Conservation (phyloP, 2,329 filamentous ascomycete species). For the Raffaelea arxii region DNA sequence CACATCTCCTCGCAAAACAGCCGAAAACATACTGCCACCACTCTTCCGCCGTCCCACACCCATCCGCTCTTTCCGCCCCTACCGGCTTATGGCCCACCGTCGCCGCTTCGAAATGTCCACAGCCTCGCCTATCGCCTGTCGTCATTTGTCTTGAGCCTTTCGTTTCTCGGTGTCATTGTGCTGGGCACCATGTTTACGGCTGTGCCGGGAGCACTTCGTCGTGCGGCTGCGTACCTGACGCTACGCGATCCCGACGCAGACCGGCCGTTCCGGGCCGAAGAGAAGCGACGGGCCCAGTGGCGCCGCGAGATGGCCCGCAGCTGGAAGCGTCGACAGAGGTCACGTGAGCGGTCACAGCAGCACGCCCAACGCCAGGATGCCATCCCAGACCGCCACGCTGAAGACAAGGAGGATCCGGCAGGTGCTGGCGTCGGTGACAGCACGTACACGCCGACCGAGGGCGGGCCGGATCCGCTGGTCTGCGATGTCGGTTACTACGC, state of each 20-base stretch:
- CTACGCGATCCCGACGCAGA: slow-evolving; percentile 48
- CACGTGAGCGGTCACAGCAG: slow-evolving; percentile 20
- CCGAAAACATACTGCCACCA: too few relatives aligned
- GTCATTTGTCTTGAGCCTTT: slow-evolving; percentile 67
- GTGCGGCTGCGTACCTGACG: slow-evolving; percentile 42
- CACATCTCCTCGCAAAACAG: too few relatives aligned
- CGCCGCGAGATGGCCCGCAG: slow-evolving; percentile 47
- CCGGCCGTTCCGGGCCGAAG: slow-evolving; percentile 66
- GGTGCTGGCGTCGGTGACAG: slow-evolving; percentile 17
- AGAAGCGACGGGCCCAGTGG: slow-evolving; percentile 46
- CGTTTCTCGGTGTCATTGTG: slow-evolving; percentile 68
- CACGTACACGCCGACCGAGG: slow-evolving; percentile 63
- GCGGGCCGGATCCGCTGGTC: slow-evolving; percentile 66
- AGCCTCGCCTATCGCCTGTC: slow-evolving; percentile 54
- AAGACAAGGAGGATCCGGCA: slow-evolving; percentile 29
- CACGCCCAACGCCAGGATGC: background rate
- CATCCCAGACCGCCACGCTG: too few relatives aligned
- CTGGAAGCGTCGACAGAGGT: slow-evolving; percentile 45
- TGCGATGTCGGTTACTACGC: slow-evolving; percentile 83
- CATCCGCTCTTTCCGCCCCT: slow-evolving; percentile 78
- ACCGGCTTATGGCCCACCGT: slow-evolving; percentile 70
- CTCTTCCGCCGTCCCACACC: slow-evolving; percentile 57
- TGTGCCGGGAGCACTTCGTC: slow-evolving; percentile 40
- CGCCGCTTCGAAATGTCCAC: slow-evolving; percentile 53
- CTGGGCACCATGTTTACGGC: slow-evolving; percentile 62